Percentiles rank a stretch among this genome's conserved stretches.
phyloP scores from a whole-genome alignment of 176 grass and related monocot genomes.

The Musa itinerans region DNA sequence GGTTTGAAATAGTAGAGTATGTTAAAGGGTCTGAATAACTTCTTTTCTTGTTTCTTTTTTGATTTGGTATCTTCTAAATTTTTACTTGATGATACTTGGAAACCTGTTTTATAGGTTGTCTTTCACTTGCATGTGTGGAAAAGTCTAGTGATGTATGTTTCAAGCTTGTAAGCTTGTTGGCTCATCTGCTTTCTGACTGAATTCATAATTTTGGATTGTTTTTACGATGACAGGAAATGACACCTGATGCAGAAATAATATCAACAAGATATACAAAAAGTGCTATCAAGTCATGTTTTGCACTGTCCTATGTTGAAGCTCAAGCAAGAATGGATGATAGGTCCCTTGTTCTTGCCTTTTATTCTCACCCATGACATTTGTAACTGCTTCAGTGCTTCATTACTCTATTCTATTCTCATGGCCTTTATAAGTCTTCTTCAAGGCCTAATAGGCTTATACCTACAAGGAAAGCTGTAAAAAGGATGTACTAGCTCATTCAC shows the following conservation, averaged over 20 bases:
- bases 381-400: neutral
- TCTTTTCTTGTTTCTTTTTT: neutral
- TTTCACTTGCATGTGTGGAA: neutral
- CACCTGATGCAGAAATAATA: conserved; percentile 76
- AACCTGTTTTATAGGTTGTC: neutral
- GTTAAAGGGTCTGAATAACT: neutral
- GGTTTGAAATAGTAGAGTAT: no score
- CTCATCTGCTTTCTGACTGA: neutral
- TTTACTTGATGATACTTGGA: neutral
- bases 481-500: neutral
- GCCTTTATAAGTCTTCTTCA: neutral
- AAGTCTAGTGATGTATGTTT: neutral
- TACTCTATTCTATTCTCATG: neutral
- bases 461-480: neutral
- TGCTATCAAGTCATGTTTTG: conserved; percentile 90
- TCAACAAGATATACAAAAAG: conserved; percentile 86
- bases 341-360: conserved; percentile 23
- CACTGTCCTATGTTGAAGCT: conserved; percentile 96
- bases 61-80: neutral
- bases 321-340: conserved; percentile 99
- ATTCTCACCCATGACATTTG: neutral
- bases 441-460: neutral
- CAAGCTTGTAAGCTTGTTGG: neutral
- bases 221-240: conserved; percentile 63
- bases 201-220: neutral